phyloP scores from a whole-genome alignment of 2,329 filamentous ascomycete species.

The Apiospora pterosperma region DNA sequence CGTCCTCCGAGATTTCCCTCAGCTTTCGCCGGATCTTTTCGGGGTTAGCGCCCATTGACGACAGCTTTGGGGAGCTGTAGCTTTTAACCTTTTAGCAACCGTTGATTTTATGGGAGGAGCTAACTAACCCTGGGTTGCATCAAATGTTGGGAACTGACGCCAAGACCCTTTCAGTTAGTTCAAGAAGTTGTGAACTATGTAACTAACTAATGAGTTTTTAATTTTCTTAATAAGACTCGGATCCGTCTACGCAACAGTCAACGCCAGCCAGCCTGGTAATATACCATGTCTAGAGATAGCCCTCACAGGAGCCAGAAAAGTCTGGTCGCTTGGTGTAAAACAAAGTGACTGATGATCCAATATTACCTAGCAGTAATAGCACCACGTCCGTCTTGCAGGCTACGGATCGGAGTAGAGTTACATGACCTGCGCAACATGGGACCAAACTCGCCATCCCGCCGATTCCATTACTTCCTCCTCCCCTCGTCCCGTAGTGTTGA shows the following conservation, averaged over 20 bases:
- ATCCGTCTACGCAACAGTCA: too few relatives aligned
- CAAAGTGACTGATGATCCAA: conserved; percentile 1
- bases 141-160: conserved; percentile 1
- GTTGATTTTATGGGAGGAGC: not conserved
- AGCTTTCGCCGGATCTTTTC: not conserved
- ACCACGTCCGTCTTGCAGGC: not conserved
- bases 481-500: not conserved
- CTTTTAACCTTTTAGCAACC: not conserved
- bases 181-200: too few relatives aligned
- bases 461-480: not conserved
- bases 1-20: conserved; percentile 3
- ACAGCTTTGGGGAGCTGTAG: not conserved
- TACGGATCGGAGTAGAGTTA: not conserved
- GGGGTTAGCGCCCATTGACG: conserved; percentile 1
- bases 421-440: not conserved
- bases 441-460: not conserved
- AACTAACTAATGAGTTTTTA: too few relatives aligned
- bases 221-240: too few relatives aligned
- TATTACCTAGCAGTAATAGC: conserved; percentile 4
- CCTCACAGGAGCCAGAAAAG: not conserved
- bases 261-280: too few relatives aligned
- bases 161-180: too few relatives aligned
- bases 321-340: not conserved
- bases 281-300: not conserved
- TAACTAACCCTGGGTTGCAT: not conserved